phyloP scores from a whole-genome alignment of 371 early-diverging fungal species.

The Mucor mucedo region DNA sequence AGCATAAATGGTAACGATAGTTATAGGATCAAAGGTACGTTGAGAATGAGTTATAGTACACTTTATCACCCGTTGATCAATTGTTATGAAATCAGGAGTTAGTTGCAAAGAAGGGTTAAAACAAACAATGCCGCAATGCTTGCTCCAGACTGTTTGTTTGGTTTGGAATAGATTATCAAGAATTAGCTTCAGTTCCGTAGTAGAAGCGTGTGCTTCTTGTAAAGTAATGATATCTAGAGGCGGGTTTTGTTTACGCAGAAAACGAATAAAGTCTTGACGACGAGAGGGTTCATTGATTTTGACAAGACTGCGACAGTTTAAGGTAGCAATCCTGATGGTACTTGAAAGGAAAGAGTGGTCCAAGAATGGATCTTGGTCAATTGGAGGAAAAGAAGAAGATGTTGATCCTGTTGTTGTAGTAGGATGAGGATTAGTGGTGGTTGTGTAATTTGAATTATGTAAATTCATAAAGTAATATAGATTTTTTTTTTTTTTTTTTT shows the following conservation, averaged over 20 bases:
- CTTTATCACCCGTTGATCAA: neutral
- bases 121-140: conserved; percentile 15
- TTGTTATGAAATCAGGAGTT: neutral
- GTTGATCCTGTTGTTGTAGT: too few relatives aligned
- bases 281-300: neutral
- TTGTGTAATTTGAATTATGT: too few relatives aligned
- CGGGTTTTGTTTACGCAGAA: neutral
- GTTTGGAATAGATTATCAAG: conserved; percentile 1
- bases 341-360: too few relatives aligned
- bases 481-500: too few relatives aligned
- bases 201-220: conserved; percentile 16
- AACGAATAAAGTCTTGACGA: neutral
- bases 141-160: neutral
- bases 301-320: conserved; percentile 15
- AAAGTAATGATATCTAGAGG: conserved; percentile 7
- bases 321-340: conserved; percentile 3
- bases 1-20: conserved; percentile 13
- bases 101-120: neutral
- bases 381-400: neutral
- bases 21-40: neutral
- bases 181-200: neutral
- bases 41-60: neutral
- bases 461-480: too few relatives aligned
- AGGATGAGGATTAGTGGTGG: too few relatives aligned
- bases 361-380: too few relatives aligned